phyloP scores from a whole-genome alignment of 2,329 filamentous ascomycete species.

The Onygenales sp. region DNA sequence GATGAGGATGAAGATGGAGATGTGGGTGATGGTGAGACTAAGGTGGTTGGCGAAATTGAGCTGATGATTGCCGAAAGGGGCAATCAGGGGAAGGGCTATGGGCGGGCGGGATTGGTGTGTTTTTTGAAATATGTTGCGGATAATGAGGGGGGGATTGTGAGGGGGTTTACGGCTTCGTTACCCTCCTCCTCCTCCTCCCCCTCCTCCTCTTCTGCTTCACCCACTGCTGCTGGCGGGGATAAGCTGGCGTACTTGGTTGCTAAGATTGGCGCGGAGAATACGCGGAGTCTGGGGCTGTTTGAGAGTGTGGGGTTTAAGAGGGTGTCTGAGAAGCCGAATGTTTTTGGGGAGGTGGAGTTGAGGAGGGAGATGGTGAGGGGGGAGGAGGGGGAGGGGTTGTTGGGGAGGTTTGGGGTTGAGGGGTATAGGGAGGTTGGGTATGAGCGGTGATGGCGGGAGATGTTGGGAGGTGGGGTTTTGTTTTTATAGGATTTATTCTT shows the following conservation, averaged over 20 bases:
- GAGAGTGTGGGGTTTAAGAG: constrained; percentile 49
- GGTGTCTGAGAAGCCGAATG: constrained; percentile 44
- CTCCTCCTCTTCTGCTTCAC: background rate
- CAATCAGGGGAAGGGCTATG: constrained; percentile 55
- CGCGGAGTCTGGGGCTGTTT: constrained; percentile 50
- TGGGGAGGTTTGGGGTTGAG: constrained; percentile 23
- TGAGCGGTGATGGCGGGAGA: constrained; percentile 6
- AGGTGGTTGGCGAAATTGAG: constrained; percentile 62
- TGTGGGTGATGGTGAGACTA: constrained; percentile 12
- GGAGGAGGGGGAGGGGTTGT: constrained; percentile 16
- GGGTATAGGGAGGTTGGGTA: constrained; percentile 33
- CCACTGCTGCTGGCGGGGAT: background rate
- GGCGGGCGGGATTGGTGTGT: constrained; percentile 52
- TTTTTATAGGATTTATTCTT: background rate
- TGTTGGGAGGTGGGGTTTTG: background rate
- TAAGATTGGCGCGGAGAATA: constrained; percentile 52
- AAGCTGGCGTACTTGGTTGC: constrained; percentile 43
- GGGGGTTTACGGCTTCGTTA: constrained; percentile 38
- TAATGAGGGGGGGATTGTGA: constrained; percentile 46
- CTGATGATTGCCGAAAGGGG: constrained; percentile 66
- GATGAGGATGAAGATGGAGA: constrained; percentile 31
- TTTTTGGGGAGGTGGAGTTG: constrained; percentile 60
- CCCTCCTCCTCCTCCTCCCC: no score
- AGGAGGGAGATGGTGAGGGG: constrained; percentile 25
- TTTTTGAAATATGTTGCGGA: constrained; percentile 60